phyloP scores from a whole-genome alignment of 1,139 yeast genomes.

The Dujonia santamariae region DNA sequence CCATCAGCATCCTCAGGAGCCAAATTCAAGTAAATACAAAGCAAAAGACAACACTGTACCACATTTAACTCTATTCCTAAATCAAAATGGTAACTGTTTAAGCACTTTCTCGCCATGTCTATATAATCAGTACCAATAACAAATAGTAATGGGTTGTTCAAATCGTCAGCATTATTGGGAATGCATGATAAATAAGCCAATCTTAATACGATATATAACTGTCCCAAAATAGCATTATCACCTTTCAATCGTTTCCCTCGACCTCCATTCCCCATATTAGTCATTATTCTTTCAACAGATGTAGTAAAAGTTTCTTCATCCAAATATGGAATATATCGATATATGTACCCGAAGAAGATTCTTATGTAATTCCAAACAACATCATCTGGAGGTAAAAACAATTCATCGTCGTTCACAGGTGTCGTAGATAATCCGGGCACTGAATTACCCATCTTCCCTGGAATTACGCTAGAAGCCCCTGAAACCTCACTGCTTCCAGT shows the following conservation, averaged over 20 bases:
- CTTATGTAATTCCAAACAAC: slow-evolving; percentile 36
- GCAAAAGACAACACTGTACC: slow-evolving; percentile 29
- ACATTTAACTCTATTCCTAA: slow-evolving; percentile 18
- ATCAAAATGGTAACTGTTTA: slow-evolving; percentile 25
- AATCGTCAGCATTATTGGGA: slow-evolving; percentile 16
- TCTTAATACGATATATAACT: slow-evolving; percentile 19
- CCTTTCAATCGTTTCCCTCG: slow-evolving; percentile 13
- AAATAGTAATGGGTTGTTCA: slow-evolving; percentile 11
- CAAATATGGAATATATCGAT: slow-evolving; percentile 41
- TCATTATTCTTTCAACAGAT: slow-evolving; percentile 10
- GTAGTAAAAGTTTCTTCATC: slow-evolving; percentile 25
- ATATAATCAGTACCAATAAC: slow-evolving; percentile 22
- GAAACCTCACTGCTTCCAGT: too few species aligned
- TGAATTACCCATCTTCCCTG: too few species aligned
- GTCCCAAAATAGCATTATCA: slow-evolving; percentile 24
- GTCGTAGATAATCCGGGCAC: too few species aligned
- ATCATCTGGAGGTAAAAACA: slow-evolving; percentile 32
- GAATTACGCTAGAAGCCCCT: too few species aligned
- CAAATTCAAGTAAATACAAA: slow-evolving; percentile 37
- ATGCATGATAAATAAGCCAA: slow-evolving; percentile 22
- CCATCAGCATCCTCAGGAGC: slow-evolving; percentile 48
- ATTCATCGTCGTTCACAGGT: slow-evolving; percentile 18
- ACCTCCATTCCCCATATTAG: slow-evolving; percentile 9
- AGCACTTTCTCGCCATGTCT: slow-evolving; percentile 21
- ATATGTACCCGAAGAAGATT: slow-evolving; percentile 33